Conservation (phyloP, 306 rosid species). For the Quercus aquifolioides region DNA sequence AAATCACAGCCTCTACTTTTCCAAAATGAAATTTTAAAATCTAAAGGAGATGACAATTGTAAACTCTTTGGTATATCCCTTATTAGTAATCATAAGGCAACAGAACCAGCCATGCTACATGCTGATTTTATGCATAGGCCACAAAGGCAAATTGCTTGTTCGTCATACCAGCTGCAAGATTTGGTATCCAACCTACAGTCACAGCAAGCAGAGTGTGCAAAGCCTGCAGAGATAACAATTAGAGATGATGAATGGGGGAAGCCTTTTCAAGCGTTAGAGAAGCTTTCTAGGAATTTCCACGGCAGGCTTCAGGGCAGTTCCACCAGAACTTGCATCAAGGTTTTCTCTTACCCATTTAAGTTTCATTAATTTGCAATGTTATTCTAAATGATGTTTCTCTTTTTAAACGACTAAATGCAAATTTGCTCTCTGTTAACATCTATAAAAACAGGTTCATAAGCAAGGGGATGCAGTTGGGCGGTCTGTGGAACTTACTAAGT, state of each 20-base stretch:
- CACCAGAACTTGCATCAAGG: constrained; percentile 57
- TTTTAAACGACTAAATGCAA: neutral
- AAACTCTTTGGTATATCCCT: constrained; percentile 58
- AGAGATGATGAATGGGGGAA: constrained; percentile 22
- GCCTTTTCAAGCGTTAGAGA: constrained; percentile 19
- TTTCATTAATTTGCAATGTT: neutral
- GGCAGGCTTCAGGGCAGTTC: constrained; percentile 34
- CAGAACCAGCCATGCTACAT: constrained; percentile 18
- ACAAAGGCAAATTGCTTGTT: neutral
- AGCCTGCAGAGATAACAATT: constrained; percentile 22
- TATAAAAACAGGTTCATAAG: constrained; percentile 44
- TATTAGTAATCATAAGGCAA: constrained; percentile 8
- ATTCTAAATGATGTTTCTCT: neutral
- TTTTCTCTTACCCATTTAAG: neutral
- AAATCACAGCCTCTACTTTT: constrained; percentile 9
- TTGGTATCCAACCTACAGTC: constrained; percentile 28
- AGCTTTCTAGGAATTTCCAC: constrained; percentile 18
- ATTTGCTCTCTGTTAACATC: neutral
- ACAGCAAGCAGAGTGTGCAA: constrained; percentile 27
- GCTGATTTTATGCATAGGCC: constrained; percentile 18
- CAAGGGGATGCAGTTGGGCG: constrained; percentile 61
- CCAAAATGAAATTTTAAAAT: constrained; percentile 35
- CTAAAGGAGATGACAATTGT: constrained; percentile 37
- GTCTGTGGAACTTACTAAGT: constrained; percentile 55
- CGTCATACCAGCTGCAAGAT: constrained; percentile 10